Conservation (phyloP, 345 rosid genomes). For the Gynandropsis gynandra region DNA sequence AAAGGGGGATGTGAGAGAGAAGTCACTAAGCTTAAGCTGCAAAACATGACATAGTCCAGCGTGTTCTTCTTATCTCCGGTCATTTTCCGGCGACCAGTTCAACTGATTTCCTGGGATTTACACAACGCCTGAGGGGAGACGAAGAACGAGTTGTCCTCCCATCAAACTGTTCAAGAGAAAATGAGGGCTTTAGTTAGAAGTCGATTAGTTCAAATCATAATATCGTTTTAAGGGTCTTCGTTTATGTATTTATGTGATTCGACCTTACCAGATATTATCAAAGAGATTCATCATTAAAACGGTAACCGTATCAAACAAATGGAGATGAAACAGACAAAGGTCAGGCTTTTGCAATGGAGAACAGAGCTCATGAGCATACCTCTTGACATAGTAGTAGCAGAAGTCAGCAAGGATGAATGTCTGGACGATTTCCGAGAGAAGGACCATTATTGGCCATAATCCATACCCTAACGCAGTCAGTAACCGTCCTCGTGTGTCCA, state of each 20-base stretch:
- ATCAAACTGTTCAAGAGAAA: conserved; percentile 39
- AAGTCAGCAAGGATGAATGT: conserved; percentile 89
- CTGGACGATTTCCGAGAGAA: conserved; percentile 76
- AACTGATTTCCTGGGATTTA: conserved; percentile 9
- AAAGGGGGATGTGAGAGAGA: neutral
- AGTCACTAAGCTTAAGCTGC: conserved; percentile 15
- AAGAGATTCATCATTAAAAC: too few species aligned
- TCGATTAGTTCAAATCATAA: neutral
- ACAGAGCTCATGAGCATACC: conserved; percentile 25
- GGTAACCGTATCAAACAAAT: too few species aligned
- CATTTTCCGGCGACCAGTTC: too few species aligned
- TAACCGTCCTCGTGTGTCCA: conserved; percentile 72
- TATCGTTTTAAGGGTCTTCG: too few species aligned
- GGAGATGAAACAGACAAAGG: neutral
- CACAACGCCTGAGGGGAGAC: conserved; percentile 88
- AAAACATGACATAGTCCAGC: too few species aligned
- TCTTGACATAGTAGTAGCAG: conserved; percentile 80
- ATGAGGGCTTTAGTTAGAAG: neutral
- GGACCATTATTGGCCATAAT: conserved; percentile 83
- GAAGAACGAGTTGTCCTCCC: conserved; percentile 87
- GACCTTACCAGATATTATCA: neutral
- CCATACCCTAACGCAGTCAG: conserved; percentile 80
- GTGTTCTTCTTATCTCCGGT: too few species aligned
- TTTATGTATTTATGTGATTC: too few species aligned
- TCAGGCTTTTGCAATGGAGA: neutral